Evolutionary conservation across 2,329 filamentous ascomycete species (phyloP).

Genomic region (Colletotrichum sidae): DNA sequence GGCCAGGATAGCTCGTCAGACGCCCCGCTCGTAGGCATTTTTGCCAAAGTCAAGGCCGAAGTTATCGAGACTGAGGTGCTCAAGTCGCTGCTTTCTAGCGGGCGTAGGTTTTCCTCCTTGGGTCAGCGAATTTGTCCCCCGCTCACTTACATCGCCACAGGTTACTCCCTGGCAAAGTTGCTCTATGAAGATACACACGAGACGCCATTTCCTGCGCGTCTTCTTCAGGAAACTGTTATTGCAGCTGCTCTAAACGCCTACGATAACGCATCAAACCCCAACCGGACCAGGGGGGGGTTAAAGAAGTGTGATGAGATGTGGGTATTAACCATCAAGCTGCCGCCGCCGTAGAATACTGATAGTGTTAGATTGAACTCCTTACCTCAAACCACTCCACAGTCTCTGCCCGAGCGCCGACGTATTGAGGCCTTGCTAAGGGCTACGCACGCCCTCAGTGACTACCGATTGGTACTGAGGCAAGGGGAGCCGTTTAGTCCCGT

Average conservation of each 20-base stretch:
- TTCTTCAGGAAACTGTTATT: conserved; percentile 71
- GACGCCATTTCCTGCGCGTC: conserved; percentile 59
- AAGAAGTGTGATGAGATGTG: conserved; percentile 83
- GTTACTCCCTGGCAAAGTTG: conserved; percentile 71
- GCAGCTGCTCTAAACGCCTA: conserved; percentile 76
- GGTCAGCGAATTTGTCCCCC: not conserved
- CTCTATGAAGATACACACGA: conserved; percentile 68
- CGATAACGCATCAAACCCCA: conserved; percentile 86
- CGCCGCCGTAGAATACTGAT: conserved; percentile 39
- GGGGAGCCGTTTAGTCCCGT: conserved; percentile 85
- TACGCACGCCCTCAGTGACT: conserved; percentile 80
- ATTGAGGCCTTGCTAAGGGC: conserved; percentile 75
- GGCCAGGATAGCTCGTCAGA: conserved; percentile 58
- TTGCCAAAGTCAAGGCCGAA: conserved; percentile 69
- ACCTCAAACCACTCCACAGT: conserved; percentile 65
- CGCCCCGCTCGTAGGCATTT: conserved; percentile 68
- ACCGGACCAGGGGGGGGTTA: conserved; percentile 79
- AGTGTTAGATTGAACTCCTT: conserved; percentile 71
- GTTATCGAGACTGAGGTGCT: conserved; percentile 78
- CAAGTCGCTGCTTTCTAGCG: conserved; percentile 72
- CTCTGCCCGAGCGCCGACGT: conserved; percentile 62
- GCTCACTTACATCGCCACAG: conserved; percentile 50
- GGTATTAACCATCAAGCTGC: conserved; percentile 42
- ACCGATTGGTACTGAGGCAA: conserved; percentile 82
- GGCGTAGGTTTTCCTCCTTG: conserved; percentile 59